A percentile compares a stretch with the other conserved stretches of the same genome.
phyloP scores from a whole-genome alignment of 768 basidiomycete species.

The Serendipita indica region DNA sequence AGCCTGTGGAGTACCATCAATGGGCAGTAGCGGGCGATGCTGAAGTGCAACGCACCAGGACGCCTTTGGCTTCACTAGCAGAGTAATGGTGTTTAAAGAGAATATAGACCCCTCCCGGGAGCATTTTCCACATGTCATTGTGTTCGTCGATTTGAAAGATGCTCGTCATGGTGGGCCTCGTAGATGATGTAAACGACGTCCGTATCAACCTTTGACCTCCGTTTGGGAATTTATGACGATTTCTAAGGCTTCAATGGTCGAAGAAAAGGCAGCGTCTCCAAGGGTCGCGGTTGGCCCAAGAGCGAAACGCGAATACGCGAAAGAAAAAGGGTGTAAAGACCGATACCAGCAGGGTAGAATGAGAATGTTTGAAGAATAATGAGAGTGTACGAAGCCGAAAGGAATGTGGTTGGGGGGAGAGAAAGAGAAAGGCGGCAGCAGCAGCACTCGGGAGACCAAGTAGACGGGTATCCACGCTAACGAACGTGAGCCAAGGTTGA shows the following conservation, averaged over 20 bases:
- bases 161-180: conserved; percentile 10
- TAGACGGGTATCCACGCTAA: no score
- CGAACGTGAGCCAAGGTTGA: no score
- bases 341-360: conserved; percentile 1
- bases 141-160: conserved; percentile 6
- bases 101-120: conserved; percentile 4
- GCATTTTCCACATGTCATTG: conserved; percentile 7
- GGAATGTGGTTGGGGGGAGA: conserved; percentile 1
- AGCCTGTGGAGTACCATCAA: neutral
- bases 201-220: no score
- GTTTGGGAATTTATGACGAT: no score
- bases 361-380: neutral
- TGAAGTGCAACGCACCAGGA: neutral
- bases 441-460: neutral
- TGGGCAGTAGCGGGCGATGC: neutral
- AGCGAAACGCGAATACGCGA: neutral
- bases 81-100: neutral
- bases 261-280: neutral
- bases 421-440: conserved; percentile 8
- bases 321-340: conserved; percentile 1
- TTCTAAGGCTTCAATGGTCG: neutral
- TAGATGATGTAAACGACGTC: no score
- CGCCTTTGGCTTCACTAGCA: neutral
- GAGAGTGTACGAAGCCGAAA: conserved; percentile 7
- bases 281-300: neutral